These are phyloP conservation scores for Carex littledalei DNA, from an alignment of 176 grass and related monocot genomes.

Conservation along the genomic window DNA sequence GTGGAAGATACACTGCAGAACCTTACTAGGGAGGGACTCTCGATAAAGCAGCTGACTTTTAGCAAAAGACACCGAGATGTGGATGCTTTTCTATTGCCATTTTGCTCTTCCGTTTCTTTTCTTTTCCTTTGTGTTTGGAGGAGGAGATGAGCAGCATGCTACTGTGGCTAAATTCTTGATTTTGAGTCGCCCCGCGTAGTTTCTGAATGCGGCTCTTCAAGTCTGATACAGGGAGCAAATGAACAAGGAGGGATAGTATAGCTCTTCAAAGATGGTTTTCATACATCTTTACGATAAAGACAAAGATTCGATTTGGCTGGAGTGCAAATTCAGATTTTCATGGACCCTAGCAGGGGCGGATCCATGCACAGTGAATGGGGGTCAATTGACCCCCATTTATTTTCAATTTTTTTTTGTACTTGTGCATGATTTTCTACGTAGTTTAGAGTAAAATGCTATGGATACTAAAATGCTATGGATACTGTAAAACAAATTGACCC, in stretches of 20 bases:
- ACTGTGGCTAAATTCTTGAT: not conserved
- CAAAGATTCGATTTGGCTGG: not conserved
- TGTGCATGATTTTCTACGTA: no score
- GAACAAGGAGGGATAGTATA: not conserved
- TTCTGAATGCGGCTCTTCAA: not conserved
- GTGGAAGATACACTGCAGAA: not conserved
- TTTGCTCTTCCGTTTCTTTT: not conserved
- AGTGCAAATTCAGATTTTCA: not conserved
- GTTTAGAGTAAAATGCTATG: no score
- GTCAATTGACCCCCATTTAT: no score
- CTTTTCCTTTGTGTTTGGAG: not conserved
- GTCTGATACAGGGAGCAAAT: not conserved
- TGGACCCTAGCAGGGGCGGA: not conserved
- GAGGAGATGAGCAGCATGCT: not conserved
- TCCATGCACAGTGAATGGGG: no score
- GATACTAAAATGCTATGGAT: no score
- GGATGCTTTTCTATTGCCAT: not conserved
- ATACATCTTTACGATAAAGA: not conserved
- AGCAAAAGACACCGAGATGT: not conserved
- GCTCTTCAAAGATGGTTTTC: not conserved
- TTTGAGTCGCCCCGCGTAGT: not conserved
- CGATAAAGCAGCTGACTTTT: not conserved
- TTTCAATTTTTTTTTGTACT: no score
- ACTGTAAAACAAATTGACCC: no score
- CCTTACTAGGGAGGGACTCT: not conserved